Evolutionary conservation across 176 grass and related monocot genomes (phyloP).

Genomic region (Musa troglodytarum): DNA sequence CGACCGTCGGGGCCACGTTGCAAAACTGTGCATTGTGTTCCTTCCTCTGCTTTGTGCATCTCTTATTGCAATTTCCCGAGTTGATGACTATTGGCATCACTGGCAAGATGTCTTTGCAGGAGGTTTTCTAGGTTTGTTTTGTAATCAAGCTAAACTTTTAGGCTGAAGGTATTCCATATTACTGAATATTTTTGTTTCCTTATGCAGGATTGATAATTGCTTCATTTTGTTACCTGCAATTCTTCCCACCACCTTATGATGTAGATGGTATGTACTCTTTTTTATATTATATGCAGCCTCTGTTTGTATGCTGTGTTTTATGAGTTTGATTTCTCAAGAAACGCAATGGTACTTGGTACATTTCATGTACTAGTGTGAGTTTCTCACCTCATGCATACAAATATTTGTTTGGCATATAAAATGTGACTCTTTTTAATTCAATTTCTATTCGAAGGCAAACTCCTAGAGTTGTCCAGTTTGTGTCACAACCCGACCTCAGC

Average conservation of each 20-base stretch:
- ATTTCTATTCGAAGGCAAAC: too few relatives aligned
- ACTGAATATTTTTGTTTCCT: background rate
- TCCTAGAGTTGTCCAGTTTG: too few relatives aligned
- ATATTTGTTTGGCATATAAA: too few relatives aligned
- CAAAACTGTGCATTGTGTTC: conserved; percentile 17
- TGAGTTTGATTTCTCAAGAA: background rate
- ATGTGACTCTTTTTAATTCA: too few relatives aligned
- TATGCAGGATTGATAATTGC: background rate
- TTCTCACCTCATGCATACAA: too few relatives aligned
- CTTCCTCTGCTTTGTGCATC: conserved; percentile 11
- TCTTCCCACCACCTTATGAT: conserved; percentile 13
- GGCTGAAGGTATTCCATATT: background rate
- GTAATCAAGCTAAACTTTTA: background rate
- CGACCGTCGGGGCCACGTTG: conserved; percentile 14
- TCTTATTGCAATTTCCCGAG: conserved; percentile 19
- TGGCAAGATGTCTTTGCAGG: conserved; percentile 22
- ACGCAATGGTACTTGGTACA: too few relatives aligned
- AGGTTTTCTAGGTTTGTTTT: conserved; percentile 12
- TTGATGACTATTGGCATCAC: conserved; percentile 23
- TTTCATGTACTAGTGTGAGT: too few relatives aligned
- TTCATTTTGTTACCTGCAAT: conserved; percentile 22
- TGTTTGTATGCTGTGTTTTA: background rate
- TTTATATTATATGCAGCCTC: background rate
- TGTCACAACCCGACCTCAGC: too few relatives aligned
- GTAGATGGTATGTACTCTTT: background rate